Base-by-base conservation (phyloP, 441 rosid genomes). In the Syzygium syzygioides region DNA sequence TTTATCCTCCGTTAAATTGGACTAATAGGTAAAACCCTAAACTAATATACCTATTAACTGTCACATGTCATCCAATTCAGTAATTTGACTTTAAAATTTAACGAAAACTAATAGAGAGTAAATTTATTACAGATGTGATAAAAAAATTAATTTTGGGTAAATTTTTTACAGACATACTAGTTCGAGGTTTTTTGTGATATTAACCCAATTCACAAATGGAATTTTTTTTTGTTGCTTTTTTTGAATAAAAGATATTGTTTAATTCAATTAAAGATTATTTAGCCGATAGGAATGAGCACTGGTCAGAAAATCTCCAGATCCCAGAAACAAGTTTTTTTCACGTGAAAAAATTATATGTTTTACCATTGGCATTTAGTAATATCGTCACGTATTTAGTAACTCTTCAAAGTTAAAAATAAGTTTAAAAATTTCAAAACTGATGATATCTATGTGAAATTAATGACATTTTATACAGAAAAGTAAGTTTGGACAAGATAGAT, bases 231-330 rank as follows among this genome's bases (percentile, higher is more conserved):
- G 4, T 11, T 11, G 15, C 11, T 20, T 20, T 37, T 34, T 64
- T 71, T 2, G 3, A 3, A 68, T 9, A 5, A 12, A 64, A 34
- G 4, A 34, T 3, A 68, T 37, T 37, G 0, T 19, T 3, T 20
- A 37, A 34, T 71, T 5, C 4, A 2, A 20, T 25, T 34, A 20
- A 68, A 68, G 6, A 64, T 19, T 10, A 19, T 34, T 32, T 68
- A 68, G 48, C 3, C 8, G 1, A 34, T 10, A 19, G 14, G 7
- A 68, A 14, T 0, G 0, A 68, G 7, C 26, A 68, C 0, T 19
- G 4, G 4, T 4, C 4, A 0, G 3, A 48, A 7, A 0, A 34
- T 34, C 26, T 1, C 1, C 0, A 68, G 4, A 68, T 68, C 34
- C 26, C 1, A 34, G 0, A 5, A 12, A 10, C 2, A 5, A 19